Base-by-base conservation (phyloP, 2,329 filamentous ascomycete genomes). In the Colletotrichum tropicale region DNA sequence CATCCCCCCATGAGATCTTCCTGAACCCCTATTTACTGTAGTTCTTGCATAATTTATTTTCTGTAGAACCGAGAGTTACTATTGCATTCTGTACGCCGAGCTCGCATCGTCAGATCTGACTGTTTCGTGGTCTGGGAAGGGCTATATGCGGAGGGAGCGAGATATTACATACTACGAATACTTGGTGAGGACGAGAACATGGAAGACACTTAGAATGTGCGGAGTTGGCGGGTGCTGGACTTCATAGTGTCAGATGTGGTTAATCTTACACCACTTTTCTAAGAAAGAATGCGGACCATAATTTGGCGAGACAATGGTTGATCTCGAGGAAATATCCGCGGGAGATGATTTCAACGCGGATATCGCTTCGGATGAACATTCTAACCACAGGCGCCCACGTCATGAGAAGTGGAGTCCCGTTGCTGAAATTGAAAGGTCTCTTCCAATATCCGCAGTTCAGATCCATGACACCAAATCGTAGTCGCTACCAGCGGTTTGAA, bases 331-430 rank as follows among this genome's bases (percentile, higher is more conserved):
- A 56, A 21, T 26, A 56, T 13, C 7, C 2, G 24, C 52, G 6
- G 6, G 12, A 56, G 21, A 21, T 26, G 0, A 56, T 4, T 8
- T 12, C 5, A 26, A 15, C 12, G 52, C 24, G 21, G 12, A 56
- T 13, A 8, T 24, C 5, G 21, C 32, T 15, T 34, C 32, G 6
- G 2, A 34, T 3, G 0, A 8, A n/a, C 15, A 56, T 26, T 56
- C 12, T 5, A 24, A 0, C 16, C 12, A 24, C n/a, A 56, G 12
- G 10, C 1, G 3, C 12, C n/a, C 12, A 21, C 10, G 15, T 18
- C 8, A 1, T 21, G 6, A 56, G 0, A 56, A 21, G 1, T 34
- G 32, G 2, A 34, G 13, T 15, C 32, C 1, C 13, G 15, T 34
- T 15, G 13, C 1, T 1, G 32, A 34, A 15, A 15, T 34, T 15